phyloP scores from a whole-genome alignment of 2,329 filamentous ascomycete genomes.

The Aureobasidium sp. region DNA sequence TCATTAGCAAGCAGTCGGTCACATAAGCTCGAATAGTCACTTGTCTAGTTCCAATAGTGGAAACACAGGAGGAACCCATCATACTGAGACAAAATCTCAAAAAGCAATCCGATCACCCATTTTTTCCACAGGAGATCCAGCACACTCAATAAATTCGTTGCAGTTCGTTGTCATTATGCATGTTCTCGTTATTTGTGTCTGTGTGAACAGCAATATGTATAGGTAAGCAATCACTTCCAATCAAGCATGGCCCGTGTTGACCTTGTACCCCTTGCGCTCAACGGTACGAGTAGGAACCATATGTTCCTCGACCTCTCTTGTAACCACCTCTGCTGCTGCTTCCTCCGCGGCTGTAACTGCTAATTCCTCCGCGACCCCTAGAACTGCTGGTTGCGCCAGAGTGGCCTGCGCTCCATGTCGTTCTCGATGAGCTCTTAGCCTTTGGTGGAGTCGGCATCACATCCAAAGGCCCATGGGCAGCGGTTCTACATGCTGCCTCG shows the following conservation, averaged over 20 bases:
- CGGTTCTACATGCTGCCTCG: constrained; percentile 1
- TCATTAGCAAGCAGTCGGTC: no score
- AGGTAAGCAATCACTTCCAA: no score
- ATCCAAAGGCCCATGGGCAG: constrained; percentile 1
- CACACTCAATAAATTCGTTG: no score
- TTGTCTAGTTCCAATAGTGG: no score
- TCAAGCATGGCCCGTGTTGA: no score
- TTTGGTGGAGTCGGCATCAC: not conserved
- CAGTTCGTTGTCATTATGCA: not conserved
- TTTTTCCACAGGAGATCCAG: no score
- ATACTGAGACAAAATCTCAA: no score
- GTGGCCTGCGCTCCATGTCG: not conserved
- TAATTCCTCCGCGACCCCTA: not conserved
- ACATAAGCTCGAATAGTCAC: no score
- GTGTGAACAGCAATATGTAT: not conserved
- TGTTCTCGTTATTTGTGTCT: not conserved
- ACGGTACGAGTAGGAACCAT: not conserved
- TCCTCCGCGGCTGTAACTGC: not conserved
- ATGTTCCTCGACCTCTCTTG: not conserved
- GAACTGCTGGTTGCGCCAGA: not conserved
- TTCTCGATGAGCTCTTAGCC: not conserved
- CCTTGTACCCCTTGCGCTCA: not conserved
- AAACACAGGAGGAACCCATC: no score
- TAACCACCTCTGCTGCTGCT: not conserved
- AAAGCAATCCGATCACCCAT: no score